Base-by-base conservation (phyloP, 2,329 filamentous ascomycete species). In the Aquanectria penicillioides region DNA sequence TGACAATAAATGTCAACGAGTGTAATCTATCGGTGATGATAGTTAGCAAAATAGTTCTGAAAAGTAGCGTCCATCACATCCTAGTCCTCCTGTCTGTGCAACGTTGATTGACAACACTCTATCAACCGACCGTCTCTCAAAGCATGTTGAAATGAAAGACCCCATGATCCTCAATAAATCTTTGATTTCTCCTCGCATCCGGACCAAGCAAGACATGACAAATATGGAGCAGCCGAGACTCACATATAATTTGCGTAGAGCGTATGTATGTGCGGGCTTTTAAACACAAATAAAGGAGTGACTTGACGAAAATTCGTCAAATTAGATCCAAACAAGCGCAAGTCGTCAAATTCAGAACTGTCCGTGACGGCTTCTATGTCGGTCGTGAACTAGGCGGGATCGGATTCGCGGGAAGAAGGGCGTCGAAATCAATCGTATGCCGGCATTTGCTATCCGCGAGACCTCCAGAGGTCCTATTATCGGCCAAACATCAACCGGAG, bases 1-100 rank as follows among this genome's bases (percentile, higher is more conserved):
- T 85, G 84, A 86, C 82, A 78, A 73, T 69, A 73, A 66, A 62
- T 78, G 77, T 81, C 80, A 84, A 85, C 71, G 81, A 85, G 77
- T 73, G 82, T 81, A 67, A 59, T 73, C 70, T 74, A 26, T 9
- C 2, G 11, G n/a, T n/a, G 15, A 11, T 10, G 6, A 6, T 20
- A 2, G 60, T 70, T 46, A 69, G 68, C 48, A n/a, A n/a, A n/a
- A n/a, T n/a, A n/a, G n/a, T n/a, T n/a, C n/a, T n/a, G n/a, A n/a
- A n/a, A n/a, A n/a, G n/a, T n/a, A n/a, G n/a, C n/a, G n/a, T n/a
- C n/a, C n/a, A n/a, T n/a, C n/a, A n/a, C n/a, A n/a, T n/a, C n/a
- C n/a, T n/a, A n/a, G n/a, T n/a, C n/a, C n/a, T n/a, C n/a, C n/a
- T n/a, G n/a, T n/a, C n/a, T n/a, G n/a, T n/a, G n/a, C n/a, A n/a